Evolutionary conservation across 345 rosid genomes (phyloP), one percentile per base, ranked within the genome.

Genomic region (Anacardium occidentale): DNA sequence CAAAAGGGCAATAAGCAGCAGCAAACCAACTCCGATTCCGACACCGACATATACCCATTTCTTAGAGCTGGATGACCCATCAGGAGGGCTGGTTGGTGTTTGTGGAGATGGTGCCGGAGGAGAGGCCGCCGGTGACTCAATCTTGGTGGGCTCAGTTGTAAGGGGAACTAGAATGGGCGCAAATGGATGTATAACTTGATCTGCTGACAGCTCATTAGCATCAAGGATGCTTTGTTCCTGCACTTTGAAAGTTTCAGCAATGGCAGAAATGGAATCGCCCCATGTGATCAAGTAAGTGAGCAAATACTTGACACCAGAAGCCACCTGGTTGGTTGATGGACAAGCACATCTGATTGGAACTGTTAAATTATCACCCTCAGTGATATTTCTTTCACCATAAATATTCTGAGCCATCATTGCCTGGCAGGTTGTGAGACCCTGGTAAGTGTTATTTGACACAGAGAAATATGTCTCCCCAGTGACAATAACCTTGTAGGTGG

Each of bases 381-480:
- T 0, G 26, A 92, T 80, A 24, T 71, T 45, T 25, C 1, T 74
- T 58, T 22, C 69, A 7, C 20, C 74, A 71, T 75, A 80, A 14
- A 81, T 71, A 48, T 94, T 94, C 56, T 92, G 91, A 0, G 85
- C 85, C 81, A 83, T 80, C 84, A 92, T 62, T 58, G 97, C 88
- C 82, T 89, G 98, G 84, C 98, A 94, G 40, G 96, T 94, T 78
- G 90, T 82, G 64, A 94, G 83, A 57, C 96, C 96, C 71, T 94
- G 98, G 81, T 89, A 94, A 8, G 95, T 92, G 66, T 87, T 14
- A 79, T 94, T 92, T 61, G 98, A 89, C 7, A 94, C 79, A 21
- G 25, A 20, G 68, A 85, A 81, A 62, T 90, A 94, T 1, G 85
- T 88, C 18, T 76, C 90, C 0, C 0, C 0, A 1, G 0, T 0